Percentiles rank a stretch among this genome's conserved stretches.
Evolutionary conservation across 2,329 filamentous ascomycete genomes (phyloP).

Genomic region (Aspergillus sp.): DNA sequence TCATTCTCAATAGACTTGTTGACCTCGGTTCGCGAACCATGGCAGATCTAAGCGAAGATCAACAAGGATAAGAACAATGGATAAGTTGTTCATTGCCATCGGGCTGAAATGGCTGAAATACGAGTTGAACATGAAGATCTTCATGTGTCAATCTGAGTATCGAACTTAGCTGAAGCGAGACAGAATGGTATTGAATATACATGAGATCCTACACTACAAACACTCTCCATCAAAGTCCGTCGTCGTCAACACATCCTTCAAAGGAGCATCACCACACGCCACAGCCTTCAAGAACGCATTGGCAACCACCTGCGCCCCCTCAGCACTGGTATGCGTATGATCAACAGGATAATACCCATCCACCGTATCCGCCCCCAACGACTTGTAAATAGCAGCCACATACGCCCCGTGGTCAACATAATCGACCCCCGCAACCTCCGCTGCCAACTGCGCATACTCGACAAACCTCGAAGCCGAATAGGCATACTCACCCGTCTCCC

Average conservation of each 20-base stretch:
- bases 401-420: conserved; percentile 61
- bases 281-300: conserved; percentile 57
- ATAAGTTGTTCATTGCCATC: no score
- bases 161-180: no score
- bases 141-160: not conserved
- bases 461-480: conserved; percentile 52
- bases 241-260: conserved; percentile 34
- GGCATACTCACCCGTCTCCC: conserved; percentile 52
- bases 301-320: conserved; percentile 53
- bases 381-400: conserved; percentile 49
- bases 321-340: conserved; percentile 58
- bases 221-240: conserved; percentile 23
- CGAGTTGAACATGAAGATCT: no score
- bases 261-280: conserved; percentile 43
- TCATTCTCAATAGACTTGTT: no score
- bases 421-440: conserved; percentile 40
- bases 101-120: no score
- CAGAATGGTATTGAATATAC: not conserved
- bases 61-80: no score
- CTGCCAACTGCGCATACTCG: conserved; percentile 49
- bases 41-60: no score
- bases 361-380: conserved; percentile 46
- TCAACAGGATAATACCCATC: conserved; percentile 55
- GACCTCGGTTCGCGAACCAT: no score
- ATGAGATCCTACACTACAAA: no score